Evolutionary conservation across 306 rosid genomes (phyloP), one percentile per base, ranked within the genome.

Genomic region (Cicer chorassanicum): DNA sequence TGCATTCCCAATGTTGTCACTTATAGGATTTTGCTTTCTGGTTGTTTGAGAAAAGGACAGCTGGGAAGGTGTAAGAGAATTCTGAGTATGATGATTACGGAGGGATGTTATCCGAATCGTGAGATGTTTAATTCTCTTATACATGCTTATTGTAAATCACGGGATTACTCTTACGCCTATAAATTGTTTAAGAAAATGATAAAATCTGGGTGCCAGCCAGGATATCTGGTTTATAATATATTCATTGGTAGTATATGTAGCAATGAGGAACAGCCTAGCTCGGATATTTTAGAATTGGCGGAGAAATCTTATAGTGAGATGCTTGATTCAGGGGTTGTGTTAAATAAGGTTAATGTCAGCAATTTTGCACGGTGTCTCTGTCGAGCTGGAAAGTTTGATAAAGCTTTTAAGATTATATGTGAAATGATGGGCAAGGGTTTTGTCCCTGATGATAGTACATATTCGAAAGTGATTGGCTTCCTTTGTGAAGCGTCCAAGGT

Each of bases 351-450:
- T 34, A 92, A 92, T 78, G 86, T 92, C 24, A 83, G 94, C 82
- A 89, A 84, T 65, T 85, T 92, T 81, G 88, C 88, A 0, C 81
- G 86, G 29, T 87, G 96, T 85, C 96, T 92, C 70, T 91, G 98
- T 76, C 83, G 84, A 16, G 89, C 85, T 51, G 86, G 93, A 44
- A 89, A 86, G 72, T 93, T 85, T 82, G 96, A 91, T 80, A 87
- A 83, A 70, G 95, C 96, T 39, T 85, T 78, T 74, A 86, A 80
- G 81, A 84, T 91, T 74, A 82, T 93, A 18, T 76, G 79, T 11
- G 97, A 91, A 59, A 93, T 93, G 96, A 89, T 91, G 90, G 80
- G 80, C 14, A 93, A 88, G 78, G 97, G 92, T 81, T 93, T 91
- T 12, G 64, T 88, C 48, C 97, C 98, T 1, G 94, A 91, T 84